Evolutionary conservation across 106 monocot species (phyloP), one percentile per base, ranked within the genome.

Genomic region (Allium fistulosum): DNA sequence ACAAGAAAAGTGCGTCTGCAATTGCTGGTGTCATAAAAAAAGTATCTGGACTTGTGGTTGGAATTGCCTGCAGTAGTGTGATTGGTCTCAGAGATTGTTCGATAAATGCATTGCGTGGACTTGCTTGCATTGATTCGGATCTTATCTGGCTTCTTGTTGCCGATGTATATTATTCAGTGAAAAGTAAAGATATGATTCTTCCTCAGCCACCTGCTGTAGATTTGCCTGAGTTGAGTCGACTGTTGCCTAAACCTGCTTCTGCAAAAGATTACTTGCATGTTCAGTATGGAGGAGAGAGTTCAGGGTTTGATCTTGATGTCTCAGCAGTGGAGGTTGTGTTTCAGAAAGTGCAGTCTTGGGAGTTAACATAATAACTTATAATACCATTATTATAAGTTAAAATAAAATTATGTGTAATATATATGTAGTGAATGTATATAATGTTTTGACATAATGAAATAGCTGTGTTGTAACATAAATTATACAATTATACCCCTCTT

Each of bases 71-170:
- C 74, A 87, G 92, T 63, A 71, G 61, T 66, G 71, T 80, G 14
- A 50, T 53, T 17, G 77, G 65, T 51, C 79, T 99, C 16, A 71
- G 76, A 63, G 89, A 99, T 57, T 75, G 83, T 63, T 80, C 99
- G 9, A 4, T 90, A 14, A 87, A 73, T 59, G 87, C 93, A 16
- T 72, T 99, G 52, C 57, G 73, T 46, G 90, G 87, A 12, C 85
- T 93, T 52, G 82, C 90, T 17, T 46, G 71, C 58, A 87, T 99
- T 1, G 90, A 99, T 59, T 57, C 89, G 7, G 93, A 99, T 64
- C 83, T 93, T 11, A 75, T 93, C 26, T 99, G 99, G 99, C 82
- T 99, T 53, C 87, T 93, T 55, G 61, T 99, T 9, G 93, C 93
- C 12, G 99, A 99, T 77, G 70, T 93, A 9, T 87, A 87, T 60